phyloP scores from a whole-genome alignment of 345 rosid species.

The Nasturtium officinale region DNA sequence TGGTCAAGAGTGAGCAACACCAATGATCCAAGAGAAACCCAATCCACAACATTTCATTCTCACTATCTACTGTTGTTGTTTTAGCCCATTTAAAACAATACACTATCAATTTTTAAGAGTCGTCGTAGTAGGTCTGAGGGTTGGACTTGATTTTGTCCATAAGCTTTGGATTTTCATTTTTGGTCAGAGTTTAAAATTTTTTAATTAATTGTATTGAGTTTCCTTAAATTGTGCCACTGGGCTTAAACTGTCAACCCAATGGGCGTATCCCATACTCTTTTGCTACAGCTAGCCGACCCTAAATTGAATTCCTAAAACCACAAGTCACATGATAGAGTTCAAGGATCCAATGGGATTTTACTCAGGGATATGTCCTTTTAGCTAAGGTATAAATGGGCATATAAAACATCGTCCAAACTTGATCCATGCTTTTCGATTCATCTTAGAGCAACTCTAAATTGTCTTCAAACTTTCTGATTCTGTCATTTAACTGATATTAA shows the following conservation, averaged over 20 bases:
- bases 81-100: neutral
- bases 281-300: neutral
- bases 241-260: neutral
- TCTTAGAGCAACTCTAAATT: neutral
- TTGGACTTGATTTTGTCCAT: neutral
- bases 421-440: neutral
- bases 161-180: neutral
- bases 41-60: too few species aligned
- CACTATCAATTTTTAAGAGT: too few species aligned
- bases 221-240: neutral
- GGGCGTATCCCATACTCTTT: neutral
- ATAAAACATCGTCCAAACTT: neutral
- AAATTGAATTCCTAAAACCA: neutral
- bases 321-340: neutral
- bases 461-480: neutral
- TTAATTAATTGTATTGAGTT: too few species aligned
- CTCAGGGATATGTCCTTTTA: neutral
- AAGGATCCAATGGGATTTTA: neutral
- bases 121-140: too few species aligned
- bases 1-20: neutral
- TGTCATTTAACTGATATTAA: neutral
- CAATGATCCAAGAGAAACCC: neutral
- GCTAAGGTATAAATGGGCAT: too few species aligned
- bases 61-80: too few species aligned
- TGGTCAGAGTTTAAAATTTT: neutral